Conservation (phyloP, 73 alveolate species). For the Breviolum minutum region DNA sequence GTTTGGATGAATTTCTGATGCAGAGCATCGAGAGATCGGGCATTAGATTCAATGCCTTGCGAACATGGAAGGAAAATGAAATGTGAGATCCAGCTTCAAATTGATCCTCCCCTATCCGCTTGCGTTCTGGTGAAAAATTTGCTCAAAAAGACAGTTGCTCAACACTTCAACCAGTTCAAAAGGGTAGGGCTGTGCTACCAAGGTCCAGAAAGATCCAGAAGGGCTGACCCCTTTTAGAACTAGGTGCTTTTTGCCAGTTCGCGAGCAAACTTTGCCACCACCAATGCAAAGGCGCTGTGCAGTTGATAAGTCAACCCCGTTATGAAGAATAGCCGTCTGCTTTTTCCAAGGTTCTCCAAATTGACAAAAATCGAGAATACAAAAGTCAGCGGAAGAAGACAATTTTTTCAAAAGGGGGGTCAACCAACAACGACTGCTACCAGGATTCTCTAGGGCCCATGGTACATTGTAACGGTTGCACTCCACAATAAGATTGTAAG, state of each 20-base stretch:
- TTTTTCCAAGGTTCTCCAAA: constrained; percentile 10
- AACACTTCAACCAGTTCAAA: not conserved
- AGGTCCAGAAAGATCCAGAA: not conserved
- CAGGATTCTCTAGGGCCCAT: not conserved
- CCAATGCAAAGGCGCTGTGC: not conserved
- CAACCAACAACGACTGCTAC: not conserved
- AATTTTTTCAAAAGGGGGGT: not conserved
- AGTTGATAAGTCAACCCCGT: not conserved
- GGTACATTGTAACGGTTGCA: not conserved
- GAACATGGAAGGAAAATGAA: not conserved
- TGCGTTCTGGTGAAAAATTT: not conserved
- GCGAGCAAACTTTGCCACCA: not conserved
- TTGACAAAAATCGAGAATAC: not conserved
- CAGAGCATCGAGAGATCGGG: not conserved
- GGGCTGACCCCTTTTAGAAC: not conserved
- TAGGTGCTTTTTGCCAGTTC: not conserved
- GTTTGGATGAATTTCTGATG: not conserved
- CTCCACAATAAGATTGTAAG: not conserved
- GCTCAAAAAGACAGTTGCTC: not conserved
- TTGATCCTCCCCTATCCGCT: not conserved
- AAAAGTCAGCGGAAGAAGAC: too few relatives aligned
- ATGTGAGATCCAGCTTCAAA: not conserved
- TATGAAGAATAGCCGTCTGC: not conserved
- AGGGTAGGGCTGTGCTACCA: not conserved
- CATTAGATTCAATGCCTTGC: not conserved